Evolutionary conservation across 2,329 filamentous ascomycete species (phyloP), one percentile per base, ranked within the genome.

Genomic region (Aspergillus sp.): DNA sequence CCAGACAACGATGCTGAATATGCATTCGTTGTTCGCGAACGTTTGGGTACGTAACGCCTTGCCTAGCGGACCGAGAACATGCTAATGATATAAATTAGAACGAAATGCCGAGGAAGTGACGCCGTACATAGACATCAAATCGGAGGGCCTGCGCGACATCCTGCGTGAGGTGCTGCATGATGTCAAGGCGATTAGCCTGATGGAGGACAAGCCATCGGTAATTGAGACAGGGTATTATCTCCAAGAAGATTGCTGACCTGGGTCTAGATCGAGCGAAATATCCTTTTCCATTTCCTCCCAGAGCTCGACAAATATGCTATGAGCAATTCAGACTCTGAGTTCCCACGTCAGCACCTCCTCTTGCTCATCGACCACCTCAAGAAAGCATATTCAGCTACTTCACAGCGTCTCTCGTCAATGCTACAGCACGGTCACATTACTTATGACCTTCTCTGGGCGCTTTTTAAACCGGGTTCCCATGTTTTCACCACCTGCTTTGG

Each of bases 21-120:
- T 47, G 45, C 45, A 47, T 47, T 47, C 45, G 45, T 47, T 47
- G 45, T 47, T 9, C 45, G 45, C 27, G 45, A 33, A 33, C 45
- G 45, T 47, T 27, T 47, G 35, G 45, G 45, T 47, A 33, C 45
- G 25, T 47, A 19, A 47, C 33, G 35, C 33, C 33, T 47, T 46
- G 9, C 25, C 17, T 17, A 17, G 17, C 45, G 17, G 33, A 25
- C 45, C 45, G 45, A 33, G 35, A 14, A 25, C 33, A 35, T 47
- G 12, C 45, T 47, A 33, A 47, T 11, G 0, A 27, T 47, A 47
- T n/a, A 17, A 25, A 47, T 47, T 35, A 47, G 45, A 47, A 17
- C 17, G 17, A 17, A 17, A 17, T 17, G 17, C 45, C n/a, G 15
- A 47, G 45, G n/a, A 47, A 35, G 45, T 47, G 15, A 35, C 27